Evolutionary conservation across 345 rosid genomes (phyloP).

Genomic region (Mangifera indica): DNA sequence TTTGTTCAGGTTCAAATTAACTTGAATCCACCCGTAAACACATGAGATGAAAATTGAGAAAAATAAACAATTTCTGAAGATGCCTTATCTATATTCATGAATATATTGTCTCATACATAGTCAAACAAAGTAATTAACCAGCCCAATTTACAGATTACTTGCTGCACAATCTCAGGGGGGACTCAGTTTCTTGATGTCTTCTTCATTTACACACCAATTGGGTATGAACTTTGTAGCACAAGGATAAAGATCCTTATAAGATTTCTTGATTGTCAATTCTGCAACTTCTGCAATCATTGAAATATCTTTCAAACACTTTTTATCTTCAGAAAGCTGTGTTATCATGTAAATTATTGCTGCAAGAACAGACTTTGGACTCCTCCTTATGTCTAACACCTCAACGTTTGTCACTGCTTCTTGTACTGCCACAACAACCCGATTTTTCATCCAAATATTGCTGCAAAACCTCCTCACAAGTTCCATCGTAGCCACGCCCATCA

Average conservation of each 20-base stretch:
- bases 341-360: constrained; percentile 22
- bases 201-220: constrained; percentile 33
- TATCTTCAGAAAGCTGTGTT: constrained; percentile 24
- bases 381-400: constrained; percentile 22
- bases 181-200: constrained; percentile 15
- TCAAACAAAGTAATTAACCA: not conserved
- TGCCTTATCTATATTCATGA: too few relatives aligned
- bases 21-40: too few relatives aligned
- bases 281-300: constrained; percentile 24
- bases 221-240: constrained; percentile 30
- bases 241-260: constrained; percentile 34
- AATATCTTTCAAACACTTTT: constrained; percentile 29
- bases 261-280: constrained; percentile 35
- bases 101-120: not conserved
- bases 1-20: too few relatives aligned
- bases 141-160: too few relatives aligned
- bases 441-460: constrained; percentile 21
- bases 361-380: constrained; percentile 18
- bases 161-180: not conserved
- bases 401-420: constrained; percentile 22
- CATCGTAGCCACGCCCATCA: not conserved
- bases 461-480: constrained; percentile 24
- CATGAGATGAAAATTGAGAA: too few relatives aligned
- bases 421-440: constrained; percentile 14
- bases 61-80: too few relatives aligned